Conservation (phyloP, 805 yeast genomes). For the Ogataea wickerhamii region DNA sequence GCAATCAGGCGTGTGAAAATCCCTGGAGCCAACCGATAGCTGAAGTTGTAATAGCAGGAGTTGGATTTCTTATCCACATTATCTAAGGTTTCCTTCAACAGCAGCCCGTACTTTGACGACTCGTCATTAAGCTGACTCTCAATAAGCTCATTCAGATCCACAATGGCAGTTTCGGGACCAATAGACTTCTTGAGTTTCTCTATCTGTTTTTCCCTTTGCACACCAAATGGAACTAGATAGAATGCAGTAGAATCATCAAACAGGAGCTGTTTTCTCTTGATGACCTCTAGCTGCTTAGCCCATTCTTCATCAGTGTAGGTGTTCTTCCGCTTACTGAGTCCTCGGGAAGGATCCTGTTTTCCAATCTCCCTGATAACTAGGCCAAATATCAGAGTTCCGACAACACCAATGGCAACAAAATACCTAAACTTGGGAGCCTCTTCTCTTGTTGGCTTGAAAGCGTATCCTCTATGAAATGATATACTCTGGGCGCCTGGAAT, state of each 20-base stretch:
- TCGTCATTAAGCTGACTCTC: constrained; percentile 41
- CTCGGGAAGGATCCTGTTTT: constrained; percentile 29
- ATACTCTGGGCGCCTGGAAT: too few relatives aligned
- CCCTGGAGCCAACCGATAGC: constrained; percentile 38
- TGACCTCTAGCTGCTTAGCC: constrained; percentile 34
- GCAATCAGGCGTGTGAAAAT: constrained; percentile 49
- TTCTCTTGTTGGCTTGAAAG: constrained; percentile 16
- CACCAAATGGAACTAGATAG: constrained; percentile 29
- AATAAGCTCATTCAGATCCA: constrained; percentile 51
- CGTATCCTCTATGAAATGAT: constrained; percentile 3
- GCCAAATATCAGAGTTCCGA: constrained; percentile 42
- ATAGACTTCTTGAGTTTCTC: constrained; percentile 10
- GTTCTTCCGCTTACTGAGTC: constrained; percentile 32
- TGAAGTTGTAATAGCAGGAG: constrained; percentile 28
- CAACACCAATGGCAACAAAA: constrained; percentile 39
- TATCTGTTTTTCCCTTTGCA: constrained; percentile 14
- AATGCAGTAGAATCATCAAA: constrained; percentile 25
- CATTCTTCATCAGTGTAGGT: constrained; percentile 49
- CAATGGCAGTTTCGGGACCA: constrained; percentile 32
- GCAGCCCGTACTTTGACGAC: constrained; percentile 45
- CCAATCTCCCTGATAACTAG: constrained; percentile 30
- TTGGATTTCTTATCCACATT: constrained; percentile 26
- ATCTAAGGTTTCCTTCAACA: constrained; percentile 44
- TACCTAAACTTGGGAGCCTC: constrained; percentile 38
- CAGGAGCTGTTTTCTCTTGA: constrained; percentile 29